Base-by-base conservation (phyloP, 805 yeast species). In the Kregervanrija pseudodelftensis region DNA sequence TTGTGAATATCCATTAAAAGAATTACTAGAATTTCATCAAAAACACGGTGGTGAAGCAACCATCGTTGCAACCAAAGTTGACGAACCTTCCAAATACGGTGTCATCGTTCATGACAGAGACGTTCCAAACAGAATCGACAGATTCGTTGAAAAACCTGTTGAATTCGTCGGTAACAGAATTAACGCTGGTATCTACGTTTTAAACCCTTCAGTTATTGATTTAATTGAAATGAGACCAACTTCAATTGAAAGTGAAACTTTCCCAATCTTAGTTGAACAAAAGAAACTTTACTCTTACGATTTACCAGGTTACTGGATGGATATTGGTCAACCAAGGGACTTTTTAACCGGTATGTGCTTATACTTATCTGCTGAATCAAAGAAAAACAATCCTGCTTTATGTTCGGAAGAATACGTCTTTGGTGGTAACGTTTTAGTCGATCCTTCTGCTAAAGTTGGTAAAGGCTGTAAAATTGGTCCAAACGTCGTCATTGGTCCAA, bases 281-380 rank as follows among this genome's bases (percentile, higher is more conserved):
- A 89, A 84, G 64, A 77, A 83, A 49, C 78, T 93, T 61, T 93
- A 82, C 78, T 90, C 98, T 44, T 93, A 86, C 64, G 99, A 93
- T 70, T 80, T 93, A 64, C 97, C 93, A 76, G 98, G 99, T 56
- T 93, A 82, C 86, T 93, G 99, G 99, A 93, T 93, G 99, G 99
- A 93, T 70, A 97, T 93, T 58, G 99, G 99, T 70, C 99, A 93
- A 77, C 99, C 99, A 79, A 93, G 91, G 80, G 99, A 93, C 73
- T 93, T 89, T 82, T 73, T 93, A 55, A 82, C 96, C 49, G 99
- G 99, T 69, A 87, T 97, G 61, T 81, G 89, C 58, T 75, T 91
- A 54, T 93, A 90, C 78, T 77, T 93, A 68, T 77, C 85, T 66
- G 83, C 98, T 45, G 73, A 89, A 64, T 69, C 91, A 59, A 85